phyloP scores from a whole-genome alignment of 2,329 filamentous ascomycete genomes.

The Tolypocladium tropicale region DNA sequence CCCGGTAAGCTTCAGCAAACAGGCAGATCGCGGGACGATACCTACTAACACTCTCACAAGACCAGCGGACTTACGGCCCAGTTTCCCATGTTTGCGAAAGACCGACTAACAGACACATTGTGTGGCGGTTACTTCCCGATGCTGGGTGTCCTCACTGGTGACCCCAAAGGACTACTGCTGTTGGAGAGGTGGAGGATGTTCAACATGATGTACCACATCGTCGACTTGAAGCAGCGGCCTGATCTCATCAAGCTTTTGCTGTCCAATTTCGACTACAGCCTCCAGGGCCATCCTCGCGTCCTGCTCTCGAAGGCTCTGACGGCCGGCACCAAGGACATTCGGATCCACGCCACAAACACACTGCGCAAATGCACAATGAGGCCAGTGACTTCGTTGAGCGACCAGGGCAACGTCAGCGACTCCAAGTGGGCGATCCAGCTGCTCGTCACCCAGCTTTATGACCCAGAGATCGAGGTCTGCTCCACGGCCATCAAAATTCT shows the following conservation, averaged over 20 bases:
- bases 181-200: conserved; percentile 96
- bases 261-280: conserved; percentile 83
- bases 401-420: conserved; percentile 40
- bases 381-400: conserved; percentile 25
- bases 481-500: conserved; percentile 94
- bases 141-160: conserved; percentile 76
- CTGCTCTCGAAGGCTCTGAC: conserved; percentile 91
- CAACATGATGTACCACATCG: conserved; percentile 99
- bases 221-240: conserved; percentile 81
- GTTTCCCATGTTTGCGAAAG: conserved; percentile 78
- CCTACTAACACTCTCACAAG: conserved; percentile 21
- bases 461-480: conserved; percentile 93
- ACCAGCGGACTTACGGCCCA: conserved; percentile 68
- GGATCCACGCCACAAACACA: conserved; percentile 80
- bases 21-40: conserved; percentile 3
- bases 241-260: conserved; percentile 85
- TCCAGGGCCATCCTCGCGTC: conserved; percentile 82
- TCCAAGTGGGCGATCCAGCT: conserved; percentile 95
- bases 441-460: conserved; percentile 96
- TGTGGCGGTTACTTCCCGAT: conserved; percentile 92
- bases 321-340: conserved; percentile 80
- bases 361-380: conserved; percentile 74
- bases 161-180: conserved; percentile 74
- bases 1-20: conserved; percentile 43
- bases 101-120: conserved; percentile 75